Evolutionary conservation across 768 basidiomycete species (phyloP), one percentile per base, ranked within the genome.

Genomic region (Russula foetens): DNA sequence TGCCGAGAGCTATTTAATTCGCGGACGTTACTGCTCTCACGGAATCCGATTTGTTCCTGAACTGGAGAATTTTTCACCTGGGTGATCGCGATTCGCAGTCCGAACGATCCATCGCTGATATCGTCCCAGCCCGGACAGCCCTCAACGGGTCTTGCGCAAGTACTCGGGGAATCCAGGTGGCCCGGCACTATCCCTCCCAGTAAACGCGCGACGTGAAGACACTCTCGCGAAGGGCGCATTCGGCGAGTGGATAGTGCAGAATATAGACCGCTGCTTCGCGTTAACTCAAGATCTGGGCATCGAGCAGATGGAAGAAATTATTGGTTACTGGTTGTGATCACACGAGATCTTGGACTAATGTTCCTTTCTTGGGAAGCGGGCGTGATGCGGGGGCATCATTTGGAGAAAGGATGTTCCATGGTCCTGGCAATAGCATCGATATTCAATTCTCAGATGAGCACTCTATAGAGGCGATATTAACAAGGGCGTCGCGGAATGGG

Each of bases 121-220:
- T 24, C n/a, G 0, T 50, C 3, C 8, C 17, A 58, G 58, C 7
- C 58, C 49, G 5, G n/a, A 39, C 2, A 41, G 21, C 8, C 4
- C 14, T 12, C 24, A 4, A 3, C 31, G 45, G 23, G 51, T 59
- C 51, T 45, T 43, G 44, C 53, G 52, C 24, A 1, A 4, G 1
- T 59, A 43, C n/a, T 8, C 17, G 1, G 33, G 23, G 3, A 46
- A 8, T 7, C 14, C 17, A 17, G 38, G 21, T 24, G 58, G 50
- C 35, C 51, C 58, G 19, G 33, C 53, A 24, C 28, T 53, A 26
- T 52, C 44, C 44, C 31, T 59, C n/a, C 58, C 58, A 28, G 51
- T 59, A 4, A 2, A 28, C 2, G 50, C 33, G 33, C 44, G 5
- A 31, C 19, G 44, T 21, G 26, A 53, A 14, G 51, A 59, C n/a